A percentile compares a stretch with the other conserved stretches of the same genome.
Conservation (phyloP, 2,329 filamentous ascomycete species). For the Aciculosporium take region DNA sequence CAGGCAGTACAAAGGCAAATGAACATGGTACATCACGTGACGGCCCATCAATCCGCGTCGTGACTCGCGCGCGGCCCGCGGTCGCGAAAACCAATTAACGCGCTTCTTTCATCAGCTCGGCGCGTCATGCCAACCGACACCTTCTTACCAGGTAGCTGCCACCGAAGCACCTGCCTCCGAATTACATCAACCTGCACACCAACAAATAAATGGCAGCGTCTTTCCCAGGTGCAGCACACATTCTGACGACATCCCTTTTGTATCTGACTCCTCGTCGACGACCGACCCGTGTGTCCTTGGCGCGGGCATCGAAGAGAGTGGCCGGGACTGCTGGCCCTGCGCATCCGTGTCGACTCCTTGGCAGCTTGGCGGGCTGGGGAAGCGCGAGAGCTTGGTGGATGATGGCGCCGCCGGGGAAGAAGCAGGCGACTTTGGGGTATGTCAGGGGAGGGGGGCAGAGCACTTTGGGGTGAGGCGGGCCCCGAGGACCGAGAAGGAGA, state of each 20-base stretch:
- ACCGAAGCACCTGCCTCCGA: no score
- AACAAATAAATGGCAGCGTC: background rate
- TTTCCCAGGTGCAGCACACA: background rate
- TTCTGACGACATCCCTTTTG: no score
- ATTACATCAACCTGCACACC: no score
- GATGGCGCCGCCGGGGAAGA: constrained; percentile 42
- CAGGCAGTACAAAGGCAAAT: background rate
- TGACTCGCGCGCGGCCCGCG: background rate
- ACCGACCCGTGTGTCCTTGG: background rate
- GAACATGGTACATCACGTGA: constrained; percentile 5
- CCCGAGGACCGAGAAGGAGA: no score
- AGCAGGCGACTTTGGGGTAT: constrained; percentile 81
- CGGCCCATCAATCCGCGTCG: constrained; percentile 8
- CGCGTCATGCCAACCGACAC: no score
- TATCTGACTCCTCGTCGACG: no score
- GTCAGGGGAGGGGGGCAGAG: constrained; percentile 61
- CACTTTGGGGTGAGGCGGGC: constrained; percentile 53
- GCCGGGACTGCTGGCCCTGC: constrained; percentile 1
- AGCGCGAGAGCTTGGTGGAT: no score
- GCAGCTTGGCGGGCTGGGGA: no score
- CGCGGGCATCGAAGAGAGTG: constrained; percentile 7
- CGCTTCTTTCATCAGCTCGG: constrained; percentile 20
- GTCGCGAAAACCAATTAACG: constrained; percentile 22
- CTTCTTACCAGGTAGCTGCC: no score
- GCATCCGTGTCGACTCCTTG: constrained; percentile 4